Base-by-base conservation (phyloP, 257 asterid genomes). In the Gentiana dahurica region DNA sequence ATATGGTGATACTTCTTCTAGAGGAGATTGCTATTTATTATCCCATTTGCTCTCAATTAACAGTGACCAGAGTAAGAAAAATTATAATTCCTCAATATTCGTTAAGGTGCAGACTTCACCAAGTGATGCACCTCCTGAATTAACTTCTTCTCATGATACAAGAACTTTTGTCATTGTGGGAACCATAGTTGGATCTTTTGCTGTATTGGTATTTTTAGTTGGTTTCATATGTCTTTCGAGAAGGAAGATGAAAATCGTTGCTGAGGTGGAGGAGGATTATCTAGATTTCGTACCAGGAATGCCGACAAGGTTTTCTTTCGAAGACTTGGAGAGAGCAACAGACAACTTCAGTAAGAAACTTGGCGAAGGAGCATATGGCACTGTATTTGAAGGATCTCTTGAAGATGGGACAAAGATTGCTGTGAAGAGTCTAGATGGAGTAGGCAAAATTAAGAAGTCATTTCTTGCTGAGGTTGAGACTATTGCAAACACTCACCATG, bases 21-120 rank as follows among this genome's bases (percentile, higher is more conserved):
- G 4, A 0, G 79, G 74, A 7, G 53, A 55, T 2, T 79, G 83
- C 68, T 77, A 68, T 62, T 34, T 74, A 45, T 79, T 77, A 7
- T 55, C 75, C 1, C 48, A 74, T 51, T 43, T 80, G 36, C 74
- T 74, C 50, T 71, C 86, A 1, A 0, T 80, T 62, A 59, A 62
- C 41, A 63, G 61, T 46, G 75, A 65, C 35, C 51, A 45, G 67
- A 64, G 54, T 1, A 38, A 12, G 52, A 64, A 67, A 51, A 52
- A 39, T 56, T 69, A 63, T 37, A 58, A 65, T 51, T 59, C 61
- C 51, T 48, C 62, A 4, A n/a, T 59, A 2, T 60, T 60, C 56
- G 36, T 71, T 36, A 66, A 71, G 38, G 69, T 71, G 45, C 69
- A 71, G 38, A 45, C 57, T 34, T 57, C 54, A 41, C 47, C 63